phyloP scores from a whole-genome alignment of 2,329 filamentous ascomycete genomes.

The Cladosporium sp. region DNA sequence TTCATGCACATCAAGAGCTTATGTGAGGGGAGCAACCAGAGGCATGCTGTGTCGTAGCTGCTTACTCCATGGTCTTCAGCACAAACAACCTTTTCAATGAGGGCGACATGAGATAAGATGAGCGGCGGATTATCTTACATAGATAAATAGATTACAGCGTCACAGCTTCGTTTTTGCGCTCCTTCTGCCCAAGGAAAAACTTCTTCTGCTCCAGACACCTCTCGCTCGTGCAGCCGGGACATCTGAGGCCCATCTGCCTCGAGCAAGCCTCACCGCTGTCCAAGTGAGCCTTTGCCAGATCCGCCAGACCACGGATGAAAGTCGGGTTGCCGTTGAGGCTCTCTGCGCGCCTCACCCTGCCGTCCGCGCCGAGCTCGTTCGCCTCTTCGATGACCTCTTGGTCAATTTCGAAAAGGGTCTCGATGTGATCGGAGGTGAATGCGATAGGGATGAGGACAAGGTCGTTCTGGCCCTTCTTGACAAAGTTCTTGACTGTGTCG shows the following conservation, averaged over 20 bases:
- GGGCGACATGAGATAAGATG: too few species aligned
- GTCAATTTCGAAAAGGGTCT: slow-evolving; percentile 92
- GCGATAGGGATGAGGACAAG: slow-evolving; percentile 90
- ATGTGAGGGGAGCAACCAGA: too few species aligned
- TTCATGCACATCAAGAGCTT: too few species aligned
- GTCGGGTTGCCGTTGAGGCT: slow-evolving; percentile 86
- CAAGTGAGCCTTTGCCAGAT: slow-evolving; percentile 79
- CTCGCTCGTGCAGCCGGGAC: slow-evolving; percentile 89
- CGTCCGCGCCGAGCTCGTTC: slow-evolving; percentile 63
- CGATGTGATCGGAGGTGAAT: slow-evolving; percentile 98
- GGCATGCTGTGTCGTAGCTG: too few species aligned
- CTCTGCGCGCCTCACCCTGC: slow-evolving; percentile 75
- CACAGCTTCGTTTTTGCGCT: slow-evolving; percentile 10
- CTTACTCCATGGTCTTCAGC: too few species aligned
- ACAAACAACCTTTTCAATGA: too few species aligned
- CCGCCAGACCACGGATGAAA: slow-evolving; percentile 85
- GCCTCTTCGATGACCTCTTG: slow-evolving; percentile 91
- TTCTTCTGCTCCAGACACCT: slow-evolving; percentile 74
- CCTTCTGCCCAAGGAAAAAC: slow-evolving; percentile 49
- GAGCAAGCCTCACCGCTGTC: slow-evolving; percentile 68
- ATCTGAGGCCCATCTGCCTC: slow-evolving; percentile 82
- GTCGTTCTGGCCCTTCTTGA: slow-evolving; percentile 87
- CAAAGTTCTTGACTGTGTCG: slow-evolving; percentile 80
- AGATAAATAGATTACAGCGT: slow-evolving; percentile 6
- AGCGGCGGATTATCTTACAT: neutral